Evolutionary conservation across 225 moss, liverwort and hornwort species (phyloP), one percentile per base, ranked within the genome.

Genomic region (Pleurozium schreberi): DNA sequence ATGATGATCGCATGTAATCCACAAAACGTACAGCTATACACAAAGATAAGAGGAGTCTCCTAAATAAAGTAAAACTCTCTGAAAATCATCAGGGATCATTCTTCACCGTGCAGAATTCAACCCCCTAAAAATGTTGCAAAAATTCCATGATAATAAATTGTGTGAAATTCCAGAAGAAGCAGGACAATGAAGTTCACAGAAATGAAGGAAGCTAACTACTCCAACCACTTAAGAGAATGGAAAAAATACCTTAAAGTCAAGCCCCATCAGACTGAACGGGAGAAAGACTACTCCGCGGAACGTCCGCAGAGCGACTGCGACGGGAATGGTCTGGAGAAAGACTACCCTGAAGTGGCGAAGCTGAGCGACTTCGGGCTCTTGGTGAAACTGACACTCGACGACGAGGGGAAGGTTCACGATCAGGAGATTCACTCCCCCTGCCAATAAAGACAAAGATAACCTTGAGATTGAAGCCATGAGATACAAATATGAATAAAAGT

Each of bases 281-380:
- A 86, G 91, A 95, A n/a, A 92, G 64, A 55, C 86, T 89, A 85
- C 93, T 95, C 60, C 89, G 92, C 89, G 93, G 93, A 67, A 43
- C 55, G 36, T 90, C 90, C 49, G 90, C 75, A 61, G 86, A 88
- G 66, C 30, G 82, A 70, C 82, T 88, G 88, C 77, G 88, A 81
- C 82, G 87, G 63, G 84, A 77, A 55, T 85, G 86, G 81, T 67
- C 77, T 6, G 92, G 90, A 86, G 92, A 92, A 81, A 92, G 67
- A 63, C 92, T 92, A 75, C 85, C 89, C 82, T 83, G 92, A 82
- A 66, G 85, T 52, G 90, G 92, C 82, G 90, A 92, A 43, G 82
- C 60, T 88, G 92, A 90, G 64, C 85, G 85, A 52, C 92, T 92
- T 87, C 86, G 74, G 67, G 85, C 76, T 90, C 88, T 82, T 47